phyloP scores from a whole-genome alignment of 208 protist genomes.

The Trichomonas tenax region DNA sequence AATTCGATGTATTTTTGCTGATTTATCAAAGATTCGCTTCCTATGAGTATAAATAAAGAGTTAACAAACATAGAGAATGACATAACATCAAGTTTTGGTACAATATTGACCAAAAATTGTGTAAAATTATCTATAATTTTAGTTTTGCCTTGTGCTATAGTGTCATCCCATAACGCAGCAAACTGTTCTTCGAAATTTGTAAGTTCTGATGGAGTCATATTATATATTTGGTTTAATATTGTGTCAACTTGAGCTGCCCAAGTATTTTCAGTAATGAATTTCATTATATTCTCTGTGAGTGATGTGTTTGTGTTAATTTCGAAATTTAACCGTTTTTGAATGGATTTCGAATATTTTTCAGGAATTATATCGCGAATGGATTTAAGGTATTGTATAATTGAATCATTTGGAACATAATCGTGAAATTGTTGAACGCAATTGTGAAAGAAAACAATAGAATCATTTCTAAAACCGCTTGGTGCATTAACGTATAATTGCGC shows the following conservation, averaged over 20 bases:
- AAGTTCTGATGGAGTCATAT: not conserved
- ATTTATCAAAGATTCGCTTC: not conserved
- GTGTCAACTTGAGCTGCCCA: not conserved
- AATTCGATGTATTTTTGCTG: not conserved
- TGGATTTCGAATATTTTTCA: not conserved
- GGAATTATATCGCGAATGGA: not conserved
- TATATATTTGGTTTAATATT: not conserved
- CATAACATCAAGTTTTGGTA: not conserved
- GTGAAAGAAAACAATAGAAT: not conserved
- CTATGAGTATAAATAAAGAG: not conserved
- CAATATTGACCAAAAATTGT: not conserved
- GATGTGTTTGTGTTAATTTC: not conserved
- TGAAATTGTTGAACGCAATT: not conserved
- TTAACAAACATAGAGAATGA: not conserved
- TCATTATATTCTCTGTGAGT: too few species aligned
- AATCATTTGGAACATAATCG: not conserved
- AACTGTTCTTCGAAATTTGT: not conserved
- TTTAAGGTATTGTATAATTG: not conserved
- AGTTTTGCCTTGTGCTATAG: not conserved
- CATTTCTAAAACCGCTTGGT: not conserved
- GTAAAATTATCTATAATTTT: not conserved
- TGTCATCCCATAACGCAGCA: not conserved
- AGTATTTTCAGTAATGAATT: too few species aligned
- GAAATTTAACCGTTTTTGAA: not conserved
- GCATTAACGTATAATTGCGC: not conserved